A percentile compares a stretch with the other conserved stretches of the same genome.
Conservation (phyloP, 2,329 filamentous ascomycete species). For the Paradendryphiella salina region DNA sequence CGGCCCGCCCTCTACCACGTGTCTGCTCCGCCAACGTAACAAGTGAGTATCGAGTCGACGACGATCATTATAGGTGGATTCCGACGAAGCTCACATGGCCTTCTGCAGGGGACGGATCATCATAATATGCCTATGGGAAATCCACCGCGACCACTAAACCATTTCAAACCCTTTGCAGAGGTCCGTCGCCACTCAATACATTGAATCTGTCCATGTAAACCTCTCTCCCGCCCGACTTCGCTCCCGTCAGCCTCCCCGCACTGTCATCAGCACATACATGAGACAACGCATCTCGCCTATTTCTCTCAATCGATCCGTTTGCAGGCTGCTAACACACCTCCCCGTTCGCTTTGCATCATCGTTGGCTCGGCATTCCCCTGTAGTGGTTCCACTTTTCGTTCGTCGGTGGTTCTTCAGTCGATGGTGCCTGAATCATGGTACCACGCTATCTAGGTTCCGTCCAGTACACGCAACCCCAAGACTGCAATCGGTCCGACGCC, state of each 20-base stretch:
- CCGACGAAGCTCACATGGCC: slow-evolving; percentile 1
- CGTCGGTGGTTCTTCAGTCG: slow-evolving; percentile 16
- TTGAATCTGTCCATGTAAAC: neutral
- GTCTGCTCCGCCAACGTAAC: slow-evolving; percentile 6
- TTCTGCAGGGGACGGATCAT: neutral
- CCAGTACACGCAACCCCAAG: slow-evolving; percentile 5
- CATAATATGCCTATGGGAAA: neutral
- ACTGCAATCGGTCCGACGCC: slow-evolving; percentile 8
- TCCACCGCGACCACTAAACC: no score
- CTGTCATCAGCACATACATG: neutral
- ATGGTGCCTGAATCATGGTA: slow-evolving; percentile 14
- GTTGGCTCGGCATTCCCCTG: slow-evolving; percentile 6
- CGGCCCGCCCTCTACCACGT: slow-evolving; percentile 9
- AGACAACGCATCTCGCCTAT: neutral
- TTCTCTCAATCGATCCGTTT: slow-evolving; percentile 2
- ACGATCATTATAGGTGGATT: slow-evolving; percentile 10
- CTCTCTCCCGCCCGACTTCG: neutral
- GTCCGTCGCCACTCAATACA: neutral
- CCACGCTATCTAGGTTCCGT: neutral
- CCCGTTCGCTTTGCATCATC: slow-evolving; percentile 9
- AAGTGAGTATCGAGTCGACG: neutral
- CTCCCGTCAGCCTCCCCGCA: slow-evolving; percentile 1
- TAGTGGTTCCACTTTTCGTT: slow-evolving; percentile 9
- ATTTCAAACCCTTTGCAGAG: neutral
- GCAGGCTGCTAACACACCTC: slow-evolving; percentile 7